phyloP scores from a whole-genome alignment of 768 basidiomycete species.

The Hygrophorus russula region DNA sequence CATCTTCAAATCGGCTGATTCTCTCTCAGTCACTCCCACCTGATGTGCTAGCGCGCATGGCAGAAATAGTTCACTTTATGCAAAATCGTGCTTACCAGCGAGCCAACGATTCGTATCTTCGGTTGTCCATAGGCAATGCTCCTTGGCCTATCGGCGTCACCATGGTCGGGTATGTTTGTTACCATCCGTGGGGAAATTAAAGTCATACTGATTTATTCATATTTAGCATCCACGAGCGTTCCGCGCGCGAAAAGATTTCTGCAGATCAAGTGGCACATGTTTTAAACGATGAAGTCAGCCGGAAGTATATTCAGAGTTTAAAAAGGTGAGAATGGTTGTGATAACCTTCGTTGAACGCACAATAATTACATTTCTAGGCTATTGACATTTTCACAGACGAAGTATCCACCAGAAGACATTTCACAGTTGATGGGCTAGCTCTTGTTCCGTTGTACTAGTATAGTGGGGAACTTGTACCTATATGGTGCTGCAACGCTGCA shows the following conservation, averaged over 20 bases:
- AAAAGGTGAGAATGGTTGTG: conserved; percentile 53
- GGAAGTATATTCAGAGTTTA: conserved; percentile 97
- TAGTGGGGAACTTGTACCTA: too few relatives aligned
- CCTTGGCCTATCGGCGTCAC: conserved; percentile 99
- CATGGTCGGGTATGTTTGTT: conserved; percentile 79
- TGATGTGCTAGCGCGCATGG: conserved; percentile 77
- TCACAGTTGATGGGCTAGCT: conserved; percentile 84
- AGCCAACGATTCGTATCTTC: conserved; percentile 95
- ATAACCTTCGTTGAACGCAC: not conserved
- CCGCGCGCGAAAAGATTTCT: conserved; percentile 95
- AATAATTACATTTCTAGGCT: conserved; percentile 36
- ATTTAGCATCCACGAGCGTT: conserved; percentile 88
- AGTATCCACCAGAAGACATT: conserved; percentile 88
- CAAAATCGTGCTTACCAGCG: conserved; percentile 91
- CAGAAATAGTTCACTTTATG: conserved; percentile 95
- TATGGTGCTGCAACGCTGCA: too few relatives aligned
- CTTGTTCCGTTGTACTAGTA: too few relatives aligned
- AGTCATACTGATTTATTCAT: conserved; percentile 2
- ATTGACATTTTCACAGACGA: conserved; percentile 91
- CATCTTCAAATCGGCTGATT: not conserved
- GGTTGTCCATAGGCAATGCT: conserved; percentile 94
- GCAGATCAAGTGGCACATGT: conserved; percentile 97
- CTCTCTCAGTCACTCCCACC: conserved; percentile 52
- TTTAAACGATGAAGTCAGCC: conserved; percentile 95
- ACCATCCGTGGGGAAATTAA: not conserved